Base-by-base conservation (phyloP, 2,329 filamentous ascomycete genomes). In the Colletotrichum noveboracense region DNA sequence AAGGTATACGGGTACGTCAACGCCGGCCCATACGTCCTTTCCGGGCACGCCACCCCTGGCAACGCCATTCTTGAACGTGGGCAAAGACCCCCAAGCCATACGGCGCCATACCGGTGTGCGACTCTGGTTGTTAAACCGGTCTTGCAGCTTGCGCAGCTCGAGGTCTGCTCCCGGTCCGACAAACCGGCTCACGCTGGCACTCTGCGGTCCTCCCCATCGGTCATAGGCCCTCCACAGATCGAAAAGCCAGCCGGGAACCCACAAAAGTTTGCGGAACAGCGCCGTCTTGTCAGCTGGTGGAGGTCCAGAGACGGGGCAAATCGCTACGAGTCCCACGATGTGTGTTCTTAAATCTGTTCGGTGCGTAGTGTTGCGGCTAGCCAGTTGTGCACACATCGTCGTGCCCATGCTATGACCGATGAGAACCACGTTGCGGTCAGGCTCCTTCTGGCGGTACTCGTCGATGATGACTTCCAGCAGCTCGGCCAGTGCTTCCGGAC, bases 341-440 rank as follows among this genome's bases (percentile, higher is more conserved):
- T 94, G 88, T 12, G 92, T 84, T 36, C 90, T 87, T n/a, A 95
- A 80, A 2, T 86, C 82, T 30, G 87, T 87, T 26, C 84, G 86
- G 74, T 92, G 86, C 2, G 89, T 84, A 3, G 77, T 81, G 79
- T 84, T 87, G 75, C 76, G 86, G 78, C 77, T 89, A 12, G 95
- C 93, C 67, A 98, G 87, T 18, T 93, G 86, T 30, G 94, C 93
- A 7, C 93, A 92, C 24, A 98, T 87, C 5, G 94, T 94, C 74
- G 94, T 96, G 8, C 97, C 97, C 91, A 98, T 94, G 82, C 95
- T 98, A 81, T 99, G 97, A 2, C 93, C 95, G 75, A 98, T 91
- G 34, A 98, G 84, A 24, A 98, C 90, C 16, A 98, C 90, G 5
- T 92, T 91, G 83, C 98, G 96, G 1, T 87, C 88, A 21, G 88